Evolutionary conservation across 257 asterid genomes (phyloP).

Genomic region (Sherardia arvensis): DNA sequence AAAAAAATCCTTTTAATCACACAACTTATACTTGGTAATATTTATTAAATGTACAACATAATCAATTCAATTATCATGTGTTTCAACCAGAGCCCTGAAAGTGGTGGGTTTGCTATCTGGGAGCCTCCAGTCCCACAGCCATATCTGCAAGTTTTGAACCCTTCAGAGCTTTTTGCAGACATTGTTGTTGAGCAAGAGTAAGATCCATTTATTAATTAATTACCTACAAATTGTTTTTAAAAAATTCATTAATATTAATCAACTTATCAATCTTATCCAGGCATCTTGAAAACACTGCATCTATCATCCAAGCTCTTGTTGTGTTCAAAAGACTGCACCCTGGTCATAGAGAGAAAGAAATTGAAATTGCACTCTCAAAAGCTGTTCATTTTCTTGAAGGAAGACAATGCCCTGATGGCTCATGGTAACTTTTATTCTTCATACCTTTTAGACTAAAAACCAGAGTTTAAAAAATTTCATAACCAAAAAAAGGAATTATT

Average conservation of each 20-base stretch:
- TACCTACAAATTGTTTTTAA: too few relatives aligned
- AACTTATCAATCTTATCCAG: constrained; percentile 19
- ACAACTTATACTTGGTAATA: too few relatives aligned
- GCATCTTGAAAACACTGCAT: constrained; percentile 55
- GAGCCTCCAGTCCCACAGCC: constrained; percentile 42
- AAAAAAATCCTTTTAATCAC: too few relatives aligned
- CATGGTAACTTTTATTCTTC: constrained; percentile 34
- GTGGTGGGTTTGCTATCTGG: constrained; percentile 32
- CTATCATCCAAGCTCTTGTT: constrained; percentile 40
- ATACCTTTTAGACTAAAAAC: too few relatives aligned
- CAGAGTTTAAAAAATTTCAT: too few relatives aligned
- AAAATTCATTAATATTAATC: background rate
- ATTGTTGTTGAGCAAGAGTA: constrained; percentile 74
- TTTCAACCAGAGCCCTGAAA: constrained; percentile 18
- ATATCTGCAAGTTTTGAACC: constrained; percentile 62
- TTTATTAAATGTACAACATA: too few relatives aligned
- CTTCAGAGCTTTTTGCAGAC: constrained; percentile 72
- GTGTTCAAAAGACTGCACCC: constrained; percentile 56
- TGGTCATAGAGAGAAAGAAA: constrained; percentile 56
- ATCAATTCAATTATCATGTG: too few relatives aligned
- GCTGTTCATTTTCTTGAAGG: constrained; percentile 46
- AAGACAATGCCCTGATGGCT: constrained; percentile 55
- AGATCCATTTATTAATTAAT: constrained; percentile 7
- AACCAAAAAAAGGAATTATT: too few relatives aligned
- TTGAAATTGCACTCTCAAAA: constrained; percentile 36